phyloP scores from a whole-genome alignment of 2,329 filamentous ascomycete genomes.

The Colletotrichum viniferum region DNA sequence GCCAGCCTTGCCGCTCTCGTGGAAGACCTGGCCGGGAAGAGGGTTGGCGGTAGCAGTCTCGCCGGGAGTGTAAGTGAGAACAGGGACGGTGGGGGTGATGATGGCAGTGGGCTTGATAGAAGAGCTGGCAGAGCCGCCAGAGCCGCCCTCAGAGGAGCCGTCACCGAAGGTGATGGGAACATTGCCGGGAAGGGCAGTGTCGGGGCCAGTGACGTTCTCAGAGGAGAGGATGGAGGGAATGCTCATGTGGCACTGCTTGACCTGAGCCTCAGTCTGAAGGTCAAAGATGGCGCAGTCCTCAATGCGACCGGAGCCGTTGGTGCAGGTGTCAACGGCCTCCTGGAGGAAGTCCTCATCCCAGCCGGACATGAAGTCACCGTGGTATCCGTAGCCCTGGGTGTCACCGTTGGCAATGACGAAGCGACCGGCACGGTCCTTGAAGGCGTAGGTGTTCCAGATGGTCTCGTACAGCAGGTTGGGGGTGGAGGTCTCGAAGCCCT shows the following conservation, averaged over 20 bases:
- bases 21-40: slow-evolving; percentile 49
- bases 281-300: slow-evolving; percentile 78
- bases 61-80: slow-evolving; percentile 41
- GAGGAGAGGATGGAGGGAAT: slow-evolving; percentile 56
- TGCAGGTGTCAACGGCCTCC: slow-evolving; percentile 76
- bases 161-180: slow-evolving; percentile 45
- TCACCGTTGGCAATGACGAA: slow-evolving; percentile 85
- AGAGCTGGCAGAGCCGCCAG: not conserved
- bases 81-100: slow-evolving; percentile 25
- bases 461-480: slow-evolving; percentile 84
- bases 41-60: slow-evolving; percentile 34
- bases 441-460: slow-evolving; percentile 77
- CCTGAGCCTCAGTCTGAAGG: slow-evolving; percentile 65
- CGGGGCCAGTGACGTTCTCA: slow-evolving; percentile 65
- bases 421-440: slow-evolving; percentile 64
- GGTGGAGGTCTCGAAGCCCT: slow-evolving; percentile 69
- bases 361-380: slow-evolving; percentile 81
- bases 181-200: slow-evolving; percentile 69
- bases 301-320: slow-evolving; percentile 70
- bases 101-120: slow-evolving; percentile 12
- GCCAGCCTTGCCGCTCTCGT: slow-evolving; percentile 29
- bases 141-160: slow-evolving; percentile 22
- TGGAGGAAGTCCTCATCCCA: slow-evolving; percentile 76
- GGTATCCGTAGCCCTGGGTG: slow-evolving; percentile 74
- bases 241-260: slow-evolving; percentile 65